Conservation (phyloP, 495 filamentous ascomycete genomes). For the Talaromyces thailandensis region DNA sequence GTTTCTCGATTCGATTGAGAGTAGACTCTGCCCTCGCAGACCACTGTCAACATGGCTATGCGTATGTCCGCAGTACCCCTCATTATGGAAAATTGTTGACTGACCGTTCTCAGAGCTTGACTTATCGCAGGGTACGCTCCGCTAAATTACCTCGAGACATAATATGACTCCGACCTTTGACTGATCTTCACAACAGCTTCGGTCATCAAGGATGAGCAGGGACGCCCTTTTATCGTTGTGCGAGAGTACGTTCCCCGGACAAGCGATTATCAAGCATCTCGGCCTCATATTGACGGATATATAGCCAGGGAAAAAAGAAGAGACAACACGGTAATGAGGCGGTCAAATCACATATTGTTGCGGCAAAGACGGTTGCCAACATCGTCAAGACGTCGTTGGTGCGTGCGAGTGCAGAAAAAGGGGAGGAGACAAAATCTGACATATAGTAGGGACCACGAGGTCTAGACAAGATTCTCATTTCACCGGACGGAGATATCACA, state of each 20-base stretch:
- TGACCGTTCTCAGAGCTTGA: constrained; percentile 50
- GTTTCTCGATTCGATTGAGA: not conserved
- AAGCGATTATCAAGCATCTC: constrained; percentile 4
- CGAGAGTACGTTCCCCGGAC: constrained; percentile 67
- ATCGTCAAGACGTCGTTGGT: constrained; percentile 94
- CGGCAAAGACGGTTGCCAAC: constrained; percentile 88
- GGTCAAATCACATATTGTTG: constrained; percentile 95
- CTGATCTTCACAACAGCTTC: constrained; percentile 41
- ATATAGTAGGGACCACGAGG: constrained; percentile 69
- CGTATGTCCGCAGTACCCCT: constrained; percentile 43
- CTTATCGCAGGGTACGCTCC: constrained; percentile 57
- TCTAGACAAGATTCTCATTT: constrained; percentile 98
- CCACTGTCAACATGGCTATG: constrained; percentile 53
- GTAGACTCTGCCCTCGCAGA: constrained; percentile 22
- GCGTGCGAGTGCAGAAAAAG: constrained; percentile 10
- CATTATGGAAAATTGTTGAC: constrained; percentile 23
- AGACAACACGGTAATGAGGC: constrained; percentile 92
- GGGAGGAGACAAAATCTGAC: constrained; percentile 11
- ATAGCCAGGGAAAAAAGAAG: constrained; percentile 95
- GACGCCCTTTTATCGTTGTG: constrained; percentile 95
- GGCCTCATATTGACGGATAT: not conserved
- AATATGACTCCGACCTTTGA: not conserved
- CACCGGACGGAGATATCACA: constrained; percentile 96
- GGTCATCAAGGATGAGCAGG: constrained; percentile 86
- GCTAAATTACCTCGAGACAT: not conserved